Percentiles rank a stretch among this genome's conserved stretches.
phyloP scores from a whole-genome alignment of 495 filamentous ascomycete species.

The Hypoxylon intermedium region DNA sequence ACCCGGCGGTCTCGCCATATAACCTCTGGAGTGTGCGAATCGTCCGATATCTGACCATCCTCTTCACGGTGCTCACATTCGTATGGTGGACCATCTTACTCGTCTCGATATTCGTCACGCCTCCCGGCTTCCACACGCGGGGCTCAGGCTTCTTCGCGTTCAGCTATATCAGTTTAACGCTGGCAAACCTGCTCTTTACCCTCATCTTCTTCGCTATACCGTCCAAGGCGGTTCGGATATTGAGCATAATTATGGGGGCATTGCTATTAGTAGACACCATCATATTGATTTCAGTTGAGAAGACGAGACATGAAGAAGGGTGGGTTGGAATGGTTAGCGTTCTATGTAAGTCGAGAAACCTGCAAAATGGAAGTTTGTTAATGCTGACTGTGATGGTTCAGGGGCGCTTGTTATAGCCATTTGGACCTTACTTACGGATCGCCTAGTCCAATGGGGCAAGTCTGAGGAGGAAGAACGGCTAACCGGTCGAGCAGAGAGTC shows the following conservation, averaged over 20 bases:
- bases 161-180: conserved; percentile 74
- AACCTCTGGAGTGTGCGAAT: conserved; percentile 90
- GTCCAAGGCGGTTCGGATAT: conserved; percentile 74
- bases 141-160: conserved; percentile 93
- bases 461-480: conserved; percentile 88
- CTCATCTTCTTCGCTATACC: conserved; percentile 87
- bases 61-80: conserved; percentile 76
- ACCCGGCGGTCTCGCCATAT: conserved; percentile 95
- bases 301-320: conserved; percentile 80
- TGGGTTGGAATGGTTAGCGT: conserved; percentile 89
- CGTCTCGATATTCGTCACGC: conserved; percentile 84
- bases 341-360: conserved; percentile 66
- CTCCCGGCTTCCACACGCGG: conserved; percentile 81
- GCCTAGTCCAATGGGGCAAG: conserved; percentile 90
- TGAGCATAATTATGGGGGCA: conserved; percentile 67
- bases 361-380: conserved; percentile 52
- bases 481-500: conserved; percentile 86
- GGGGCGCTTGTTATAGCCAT: conserved; percentile 55
- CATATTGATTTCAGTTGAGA: conserved; percentile 75
- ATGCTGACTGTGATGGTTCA: conserved; percentile 60
- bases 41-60: conserved; percentile 73
- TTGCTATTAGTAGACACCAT: conserved; percentile 81
- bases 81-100: conserved; percentile 91
- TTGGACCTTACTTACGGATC: conserved; percentile 52
- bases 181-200: conserved; percentile 74